Evolutionary conservation across 2,329 filamentous ascomycete species (phyloP).

Genomic region (Colletotrichum cuscutae): DNA sequence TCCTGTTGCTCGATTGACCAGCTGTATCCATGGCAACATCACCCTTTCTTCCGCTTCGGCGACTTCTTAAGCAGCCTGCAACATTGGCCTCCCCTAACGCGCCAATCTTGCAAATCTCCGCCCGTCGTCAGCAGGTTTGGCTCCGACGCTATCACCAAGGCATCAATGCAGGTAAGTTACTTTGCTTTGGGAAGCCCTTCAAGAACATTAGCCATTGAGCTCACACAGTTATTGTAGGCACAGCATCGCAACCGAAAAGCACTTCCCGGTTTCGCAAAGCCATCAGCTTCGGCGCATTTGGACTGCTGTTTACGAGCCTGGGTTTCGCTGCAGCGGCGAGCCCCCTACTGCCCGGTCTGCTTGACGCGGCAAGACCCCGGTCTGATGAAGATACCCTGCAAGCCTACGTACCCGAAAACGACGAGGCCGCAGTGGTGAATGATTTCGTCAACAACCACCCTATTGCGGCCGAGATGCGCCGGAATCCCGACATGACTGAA

Average conservation of each 20-base stretch:
- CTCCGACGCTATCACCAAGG: slow-evolving; percentile 18
- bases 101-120: not conserved
- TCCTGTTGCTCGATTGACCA: not conserved
- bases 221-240: not conserved
- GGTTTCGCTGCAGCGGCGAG: slow-evolving; percentile 68
- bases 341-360: slow-evolving; percentile 55
- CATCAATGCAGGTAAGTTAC: slow-evolving; percentile 5
- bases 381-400: slow-evolving; percentile 77
- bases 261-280: slow-evolving; percentile 24
- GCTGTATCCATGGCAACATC: slow-evolving; percentile 1
- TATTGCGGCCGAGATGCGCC: slow-evolving; percentile 75
- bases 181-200: not conserved
- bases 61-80: not conserved
- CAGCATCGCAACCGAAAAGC: not conserved
- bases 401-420: slow-evolving; percentile 70
- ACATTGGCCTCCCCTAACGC: not conserved
- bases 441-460: slow-evolving; percentile 80
- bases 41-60: slow-evolving; percentile 2
- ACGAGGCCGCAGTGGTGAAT: slow-evolving; percentile 70
- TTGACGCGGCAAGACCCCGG: slow-evolving; percentile 2
- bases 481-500: slow-evolving; percentile 74
- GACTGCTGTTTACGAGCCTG: slow-evolving; percentile 55
- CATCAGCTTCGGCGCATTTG: slow-evolving; percentile 25
- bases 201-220: not conserved
- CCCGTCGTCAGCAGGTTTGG: not conserved